These are phyloP conservation scores for Stenogyne calaminthoides DNA, from an alignment of 305 asterid species.

Conservation along the genomic window DNA sequence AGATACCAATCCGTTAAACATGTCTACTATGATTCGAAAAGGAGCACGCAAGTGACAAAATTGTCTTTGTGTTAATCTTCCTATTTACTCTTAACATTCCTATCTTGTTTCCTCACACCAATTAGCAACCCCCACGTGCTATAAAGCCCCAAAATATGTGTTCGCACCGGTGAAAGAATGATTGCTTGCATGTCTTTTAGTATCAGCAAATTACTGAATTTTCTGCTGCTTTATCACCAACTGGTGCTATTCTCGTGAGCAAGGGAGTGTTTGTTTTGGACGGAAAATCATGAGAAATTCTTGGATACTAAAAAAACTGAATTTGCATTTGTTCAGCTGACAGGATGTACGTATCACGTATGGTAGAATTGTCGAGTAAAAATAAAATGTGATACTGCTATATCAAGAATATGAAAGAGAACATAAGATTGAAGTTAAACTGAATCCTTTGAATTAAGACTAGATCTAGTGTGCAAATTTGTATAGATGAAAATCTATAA, in stretches of 20 bases:
- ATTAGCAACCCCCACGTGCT: constrained; percentile 40
- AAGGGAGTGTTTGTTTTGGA: not conserved
- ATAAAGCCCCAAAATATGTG: constrained; percentile 5
- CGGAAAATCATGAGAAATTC: not conserved
- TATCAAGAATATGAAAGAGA: not conserved
- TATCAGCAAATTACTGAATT: constrained; percentile 25
- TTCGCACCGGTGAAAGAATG: constrained; percentile 25
- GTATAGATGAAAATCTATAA: no score
- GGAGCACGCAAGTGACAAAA: not conserved
- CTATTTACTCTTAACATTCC: not conserved
- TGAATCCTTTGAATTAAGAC: no score
- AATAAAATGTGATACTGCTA: not conserved
- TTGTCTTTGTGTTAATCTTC: constrained; percentile 16
- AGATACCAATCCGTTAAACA: no score
- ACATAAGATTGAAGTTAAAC: no score
- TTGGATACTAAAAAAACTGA: not conserved
- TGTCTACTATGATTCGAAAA: no score
- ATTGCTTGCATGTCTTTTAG: constrained; percentile 24
- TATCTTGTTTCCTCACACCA: constrained; percentile 20
- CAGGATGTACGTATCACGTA: no score
- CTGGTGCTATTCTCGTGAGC: constrained; percentile 26
- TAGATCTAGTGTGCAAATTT: no score
- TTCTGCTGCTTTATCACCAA: constrained; percentile 3
- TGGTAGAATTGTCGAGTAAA: no score
- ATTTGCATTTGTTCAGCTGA: no score